These are phyloP conservation scores for Cyclostephanos invisitatus DNA, from an alignment of 108 stramenopile genomes.

Conservation along the genomic window DNA sequence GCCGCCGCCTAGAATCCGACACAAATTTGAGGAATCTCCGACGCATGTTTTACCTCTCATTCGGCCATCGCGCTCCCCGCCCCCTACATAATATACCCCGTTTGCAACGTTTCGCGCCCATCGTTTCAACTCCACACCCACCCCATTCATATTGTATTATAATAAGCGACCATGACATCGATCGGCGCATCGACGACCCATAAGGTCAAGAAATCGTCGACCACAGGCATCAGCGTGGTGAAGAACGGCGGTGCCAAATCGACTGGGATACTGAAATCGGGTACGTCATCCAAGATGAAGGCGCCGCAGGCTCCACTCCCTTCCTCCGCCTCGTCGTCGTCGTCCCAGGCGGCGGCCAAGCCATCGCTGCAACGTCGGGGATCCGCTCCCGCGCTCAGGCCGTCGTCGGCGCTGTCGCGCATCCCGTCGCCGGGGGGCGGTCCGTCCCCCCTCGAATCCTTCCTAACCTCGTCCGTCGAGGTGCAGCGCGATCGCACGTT, in stretches of 20 bases:
- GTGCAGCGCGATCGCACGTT: constrained; percentile 50
- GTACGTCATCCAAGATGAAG: constrained; percentile 30
- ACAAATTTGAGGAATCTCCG: not conserved
- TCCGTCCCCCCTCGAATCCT: constrained; percentile 48
- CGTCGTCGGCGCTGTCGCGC: constrained; percentile 44
- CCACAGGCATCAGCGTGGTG: not conserved
- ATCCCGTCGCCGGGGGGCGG: not conserved
- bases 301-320: not conserved
- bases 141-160: not conserved
- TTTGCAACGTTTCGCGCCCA: too few relatives aligned
- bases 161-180: constrained; percentile 39
- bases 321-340: not conserved
- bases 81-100: too few relatives aligned
- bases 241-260: constrained; percentile 15
- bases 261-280: constrained; percentile 42
- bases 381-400: constrained; percentile 55
- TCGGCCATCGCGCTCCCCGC: too few relatives aligned
- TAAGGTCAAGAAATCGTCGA: constrained; percentile 34
- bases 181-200: constrained; percentile 62
- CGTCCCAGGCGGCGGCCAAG: not conserved
- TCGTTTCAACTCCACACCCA: not conserved
- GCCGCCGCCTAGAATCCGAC: too few relatives aligned
- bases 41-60: too few relatives aligned
- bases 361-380: constrained; percentile 44
- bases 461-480: constrained; percentile 13